These are phyloP conservation scores for Hyaloperonospora brassicae DNA, from an alignment of 352 stramenopile species.

Conservation along the genomic window DNA sequence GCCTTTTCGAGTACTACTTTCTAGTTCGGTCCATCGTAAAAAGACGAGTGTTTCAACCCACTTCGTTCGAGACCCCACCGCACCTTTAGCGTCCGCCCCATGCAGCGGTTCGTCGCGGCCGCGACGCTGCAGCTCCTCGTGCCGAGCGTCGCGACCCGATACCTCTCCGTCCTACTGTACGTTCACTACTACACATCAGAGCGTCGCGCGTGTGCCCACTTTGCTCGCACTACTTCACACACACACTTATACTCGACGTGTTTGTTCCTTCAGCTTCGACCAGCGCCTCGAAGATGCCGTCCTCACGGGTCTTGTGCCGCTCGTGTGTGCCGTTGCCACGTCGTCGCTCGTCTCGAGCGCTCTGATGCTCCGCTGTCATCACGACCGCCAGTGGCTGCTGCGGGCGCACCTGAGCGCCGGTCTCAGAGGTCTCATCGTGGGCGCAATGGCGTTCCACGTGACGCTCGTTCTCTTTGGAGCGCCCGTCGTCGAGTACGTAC, in stretches of 20 bases:
- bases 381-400: neutral
- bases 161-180: conserved; percentile 18
- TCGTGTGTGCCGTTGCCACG: conserved; percentile 26
- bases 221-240: too few relatives aligned
- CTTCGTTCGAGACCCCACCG: too few relatives aligned
- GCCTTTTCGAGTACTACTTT: too few relatives aligned
- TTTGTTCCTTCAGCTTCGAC: conserved; percentile 15
- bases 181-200: neutral
- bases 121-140: conserved; percentile 25
- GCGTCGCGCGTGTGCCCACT: too few relatives aligned
- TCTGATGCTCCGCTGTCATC: conserved; percentile 20
- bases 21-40: too few relatives aligned
- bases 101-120: conserved; percentile 12
- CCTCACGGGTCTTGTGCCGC: conserved; percentile 30
- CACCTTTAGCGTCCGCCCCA: conserved; percentile 1
- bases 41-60: too few relatives aligned
- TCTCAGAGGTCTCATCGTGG: conserved; percentile 28
- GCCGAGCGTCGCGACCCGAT: conserved; percentile 13
- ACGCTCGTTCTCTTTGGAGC: conserved; percentile 69
- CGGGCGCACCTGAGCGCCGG: conserved; percentile 13
- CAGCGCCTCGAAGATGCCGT: conserved; percentile 44
- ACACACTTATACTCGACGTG: too few relatives aligned
- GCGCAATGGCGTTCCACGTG: conserved; percentile 44
- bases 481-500: conserved; percentile 48
- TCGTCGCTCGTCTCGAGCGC: conserved; percentile 27